Conservation (phyloP, 1,284 basidiomycete genomes). For the Termitomyces sp. region DNA sequence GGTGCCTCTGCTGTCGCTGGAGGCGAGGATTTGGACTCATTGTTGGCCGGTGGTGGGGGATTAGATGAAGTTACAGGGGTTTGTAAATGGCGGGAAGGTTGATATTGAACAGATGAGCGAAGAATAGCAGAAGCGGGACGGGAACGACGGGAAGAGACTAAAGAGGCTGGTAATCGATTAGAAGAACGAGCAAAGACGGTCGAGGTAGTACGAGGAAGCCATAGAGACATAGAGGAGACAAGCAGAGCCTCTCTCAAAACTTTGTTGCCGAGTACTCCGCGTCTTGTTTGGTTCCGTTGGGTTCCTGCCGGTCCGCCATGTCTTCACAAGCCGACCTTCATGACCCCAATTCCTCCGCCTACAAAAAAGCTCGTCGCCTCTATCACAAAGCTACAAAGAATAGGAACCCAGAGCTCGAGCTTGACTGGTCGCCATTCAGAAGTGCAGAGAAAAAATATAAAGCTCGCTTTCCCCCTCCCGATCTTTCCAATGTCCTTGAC, state of each 20-base stretch:
- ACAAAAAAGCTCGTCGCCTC: slow-evolving; percentile 61
- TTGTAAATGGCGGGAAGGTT: slow-evolving; percentile 13
- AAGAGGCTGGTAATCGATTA: slow-evolving; percentile 23
- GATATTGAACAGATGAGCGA: slow-evolving; percentile 15
- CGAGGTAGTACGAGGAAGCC: slow-evolving; percentile 50
- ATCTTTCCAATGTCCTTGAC: slow-evolving; percentile 65
- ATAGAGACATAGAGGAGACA: slow-evolving; percentile 49
- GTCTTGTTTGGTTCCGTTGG: slow-evolving; percentile 27
- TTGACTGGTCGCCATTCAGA: slow-evolving; percentile 67
- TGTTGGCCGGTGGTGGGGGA: slow-evolving; percentile 20
- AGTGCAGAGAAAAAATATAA: slow-evolving; percentile 75
- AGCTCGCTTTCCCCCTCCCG: slow-evolving; percentile 67
- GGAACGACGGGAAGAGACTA: slow-evolving; percentile 1
- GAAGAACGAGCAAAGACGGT: slow-evolving; percentile 38
- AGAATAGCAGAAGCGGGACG: slow-evolving; percentile 15
- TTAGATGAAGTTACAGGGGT: slow-evolving; percentile 19
- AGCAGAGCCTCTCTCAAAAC: slow-evolving; percentile 2
- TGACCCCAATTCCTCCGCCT: slow-evolving; percentile 30
- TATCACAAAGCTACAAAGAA: slow-evolving; percentile 57
- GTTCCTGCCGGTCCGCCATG: slow-evolving; percentile 7
- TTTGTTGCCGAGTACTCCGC: slow-evolving; percentile 5
- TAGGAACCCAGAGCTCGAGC: slow-evolving; percentile 36
- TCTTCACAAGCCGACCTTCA: slow-evolving; percentile 29
- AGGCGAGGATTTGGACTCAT: slow-evolving; percentile 42
- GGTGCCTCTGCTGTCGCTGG: slow-evolving; percentile 47